Base-by-base conservation (phyloP, 805 yeast genomes). In the Candida saitoana region DNA sequence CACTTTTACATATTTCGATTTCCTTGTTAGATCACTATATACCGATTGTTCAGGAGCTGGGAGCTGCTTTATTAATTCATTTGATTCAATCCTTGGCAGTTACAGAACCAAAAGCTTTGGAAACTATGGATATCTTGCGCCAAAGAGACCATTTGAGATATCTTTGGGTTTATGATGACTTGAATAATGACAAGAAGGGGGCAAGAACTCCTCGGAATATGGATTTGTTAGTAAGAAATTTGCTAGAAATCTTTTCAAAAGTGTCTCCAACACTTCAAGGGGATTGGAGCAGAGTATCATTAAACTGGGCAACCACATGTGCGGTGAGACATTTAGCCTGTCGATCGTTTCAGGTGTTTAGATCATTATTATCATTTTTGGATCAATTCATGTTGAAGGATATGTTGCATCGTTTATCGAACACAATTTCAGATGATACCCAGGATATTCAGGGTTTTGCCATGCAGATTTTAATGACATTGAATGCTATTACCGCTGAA, bases 271-370 rank as follows among this genome's bases (percentile, higher is more conserved):
- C 81, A 1, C 66, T 89, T 32, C 95, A 84, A 56, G 76, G 76
- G 33, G 86, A 83, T 39, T 93, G 99, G 99, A 83, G 95, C 39
- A 68, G 82, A 25, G 79, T 77, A 3, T 84, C 98, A 0, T 69
- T 95, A 27, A 73, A 76, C 20, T 93, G 99, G 99, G 97, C 99
- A 0, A 93, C 99, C 0, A 83, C 96, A 1, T 93, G 98, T 66
- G 95, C 97, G 2, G 98, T 91, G 2, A 75, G 97, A 55, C 99
- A 95, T 58, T 78, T 93, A 50, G 99, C 99, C 0, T 93, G 99
- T 50, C 76, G 99, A 18, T 90, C 98, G 0, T 91, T 95, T 63
- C 99, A 93, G 58, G 74, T 90, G 0, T 93, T 90, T 65, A 71
- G 99, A 34, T 85, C 95, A 3, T 62, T 93, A 43, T 65, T 89